These are phyloP conservation scores for Mortierella sp. DNA, from an alignment of 371 early-diverging fungal genomes.

Conservation along the genomic window DNA sequence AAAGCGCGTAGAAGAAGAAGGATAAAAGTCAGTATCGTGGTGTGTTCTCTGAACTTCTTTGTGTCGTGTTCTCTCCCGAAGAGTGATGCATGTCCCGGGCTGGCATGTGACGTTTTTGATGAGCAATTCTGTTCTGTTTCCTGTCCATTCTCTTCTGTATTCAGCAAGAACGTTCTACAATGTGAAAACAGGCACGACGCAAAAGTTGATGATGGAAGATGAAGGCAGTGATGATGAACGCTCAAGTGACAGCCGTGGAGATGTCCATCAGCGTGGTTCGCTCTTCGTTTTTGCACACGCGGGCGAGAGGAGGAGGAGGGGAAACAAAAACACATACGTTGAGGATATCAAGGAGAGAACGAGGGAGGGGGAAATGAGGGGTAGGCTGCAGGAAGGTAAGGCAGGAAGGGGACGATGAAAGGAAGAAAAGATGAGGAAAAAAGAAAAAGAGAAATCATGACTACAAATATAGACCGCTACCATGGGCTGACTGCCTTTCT, in stretches of 20 bases:
- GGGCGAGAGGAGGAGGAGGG: not conserved
- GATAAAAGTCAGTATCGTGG: slow-evolving; percentile 1
- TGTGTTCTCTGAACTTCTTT: not conserved
- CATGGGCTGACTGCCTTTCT: too few species aligned
- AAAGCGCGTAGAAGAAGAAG: not conserved
- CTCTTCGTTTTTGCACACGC: too few species aligned
- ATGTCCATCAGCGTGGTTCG: too few species aligned
- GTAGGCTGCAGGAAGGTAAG: slow-evolving; percentile 8
- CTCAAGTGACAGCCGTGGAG: not conserved
- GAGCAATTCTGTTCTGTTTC: not conserved
- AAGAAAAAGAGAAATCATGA: too few species aligned
- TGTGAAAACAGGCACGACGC: too few species aligned
- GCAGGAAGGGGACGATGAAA: slow-evolving; percentile 12
- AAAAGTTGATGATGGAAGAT: too few species aligned
- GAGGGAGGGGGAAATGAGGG: not conserved
- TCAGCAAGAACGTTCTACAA: too few species aligned
- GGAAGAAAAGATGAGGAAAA: not conserved
- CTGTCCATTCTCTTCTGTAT: not conserved
- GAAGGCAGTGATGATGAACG: not conserved
- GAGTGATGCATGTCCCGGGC: not conserved
- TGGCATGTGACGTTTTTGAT: too few species aligned
- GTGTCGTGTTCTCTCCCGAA: not conserved
- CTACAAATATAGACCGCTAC: too few species aligned
- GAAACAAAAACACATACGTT: not conserved
- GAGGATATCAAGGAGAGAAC: not conserved